Evolutionary conservation across 441 rosid species (phyloP).

Genomic region (Pelargonium fulgidum): DNA sequence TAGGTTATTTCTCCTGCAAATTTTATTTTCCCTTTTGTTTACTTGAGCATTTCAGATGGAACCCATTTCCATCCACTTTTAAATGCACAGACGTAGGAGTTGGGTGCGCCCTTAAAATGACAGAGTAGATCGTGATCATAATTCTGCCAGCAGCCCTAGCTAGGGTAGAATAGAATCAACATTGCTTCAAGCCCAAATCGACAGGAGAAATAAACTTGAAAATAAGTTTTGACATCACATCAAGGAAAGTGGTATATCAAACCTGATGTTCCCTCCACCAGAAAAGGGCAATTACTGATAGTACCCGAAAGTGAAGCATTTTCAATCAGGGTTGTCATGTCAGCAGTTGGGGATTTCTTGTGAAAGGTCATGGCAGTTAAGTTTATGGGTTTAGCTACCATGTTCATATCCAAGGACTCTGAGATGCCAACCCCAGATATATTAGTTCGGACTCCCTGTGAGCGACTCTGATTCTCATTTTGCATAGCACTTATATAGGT

Average conservation of each 20-base stretch:
- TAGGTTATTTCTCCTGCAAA: background rate
- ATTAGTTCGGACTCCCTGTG: constrained; percentile 24
- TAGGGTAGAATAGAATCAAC: background rate
- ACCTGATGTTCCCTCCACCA: constrained; percentile 44
- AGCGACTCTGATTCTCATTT: constrained; percentile 19
- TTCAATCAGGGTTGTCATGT: constrained; percentile 33
- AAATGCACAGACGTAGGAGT: background rate
- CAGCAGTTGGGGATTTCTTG: constrained; percentile 45
- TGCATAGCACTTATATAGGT: constrained; percentile 19
- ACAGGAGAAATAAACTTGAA: background rate
- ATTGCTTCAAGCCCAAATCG: background rate
- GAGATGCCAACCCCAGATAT: constrained; percentile 18
- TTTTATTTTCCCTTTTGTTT: background rate
- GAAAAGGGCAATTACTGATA: constrained; percentile 20
- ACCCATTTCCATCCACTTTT: background rate
- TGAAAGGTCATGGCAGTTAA: constrained; percentile 43
- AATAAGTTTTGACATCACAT: background rate
- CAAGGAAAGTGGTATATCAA: constrained; percentile 20
- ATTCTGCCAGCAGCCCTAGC: background rate
- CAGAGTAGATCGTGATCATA: background rate
- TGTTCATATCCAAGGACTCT: constrained; percentile 19
- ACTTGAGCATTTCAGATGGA: background rate
- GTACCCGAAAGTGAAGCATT: constrained; percentile 29
- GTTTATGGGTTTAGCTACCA: constrained; percentile 26
- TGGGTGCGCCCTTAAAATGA: background rate